Evolutionary conservation across 2,329 filamentous ascomycete species (phyloP), one percentile per base, ranked within the genome.

Genomic region (Fusarium equiseti): DNA sequence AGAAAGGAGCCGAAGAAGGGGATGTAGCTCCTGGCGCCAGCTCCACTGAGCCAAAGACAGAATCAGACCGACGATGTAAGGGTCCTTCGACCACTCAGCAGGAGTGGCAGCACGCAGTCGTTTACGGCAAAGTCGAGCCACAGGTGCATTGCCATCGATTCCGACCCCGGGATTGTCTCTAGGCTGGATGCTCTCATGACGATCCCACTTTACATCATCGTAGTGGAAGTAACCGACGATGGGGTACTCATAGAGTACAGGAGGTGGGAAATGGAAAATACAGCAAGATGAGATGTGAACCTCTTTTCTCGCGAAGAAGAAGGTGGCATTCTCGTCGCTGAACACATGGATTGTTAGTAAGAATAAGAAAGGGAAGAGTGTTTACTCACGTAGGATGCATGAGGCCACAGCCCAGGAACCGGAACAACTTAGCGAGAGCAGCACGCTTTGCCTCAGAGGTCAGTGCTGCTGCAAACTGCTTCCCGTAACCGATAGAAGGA

Each of bases 361-460:
- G 4, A 18, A 5, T 5, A 1, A 3, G 0, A 7, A 9, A 8
- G 29, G 3, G 8, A 24, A 22, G 20, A n/a, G 6, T 18, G 2
- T 9, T 32, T 5, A 24, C 46, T 3, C 8, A 50, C 48, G 16
- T 22, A 5, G 12, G 13, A 18, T 50, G 31, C 0, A 32, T 6
- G 16, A 18, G 20, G 20, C n/a, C 26, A 3, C 11, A 22, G 16
- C n/a, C 13, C 18, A 3, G 26, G 48, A 16, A 9, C 15, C 3
- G 32, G 20, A 18, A 50, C 6, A 35, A 6, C 16, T 18, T 24
- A 4, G 7, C 9, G 4, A 50, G 8, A 4, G 48, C 29, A 18
- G 20, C 29, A 18, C 12, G 15, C 11, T 50, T 50, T 4, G n/a
- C 5, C 12, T 18, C 48, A n/a, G 48, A 29, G 3, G 48, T 35